Evolutionary conservation across 2,329 filamentous ascomycete species (phyloP).

Genomic region (Xylaria arbuscula): DNA sequence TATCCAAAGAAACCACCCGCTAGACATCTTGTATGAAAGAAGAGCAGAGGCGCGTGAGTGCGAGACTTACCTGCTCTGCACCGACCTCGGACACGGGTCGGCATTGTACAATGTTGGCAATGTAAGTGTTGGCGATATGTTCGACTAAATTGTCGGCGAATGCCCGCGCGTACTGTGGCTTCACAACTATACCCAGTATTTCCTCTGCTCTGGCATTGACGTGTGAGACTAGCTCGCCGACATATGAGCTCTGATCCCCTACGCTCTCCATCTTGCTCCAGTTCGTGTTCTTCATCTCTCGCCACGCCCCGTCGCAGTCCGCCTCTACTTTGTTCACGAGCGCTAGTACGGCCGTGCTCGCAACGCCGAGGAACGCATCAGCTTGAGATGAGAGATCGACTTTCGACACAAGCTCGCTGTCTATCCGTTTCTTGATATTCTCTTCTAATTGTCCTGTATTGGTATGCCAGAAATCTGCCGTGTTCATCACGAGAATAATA

Average conservation of each 20-base stretch:
- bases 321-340: constrained; percentile 86
- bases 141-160: constrained; percentile 98
- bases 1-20: not conserved
- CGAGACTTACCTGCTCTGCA: constrained; percentile 78
- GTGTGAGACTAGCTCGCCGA: constrained; percentile 80
- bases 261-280: constrained; percentile 96
- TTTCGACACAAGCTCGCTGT: constrained; percentile 76
- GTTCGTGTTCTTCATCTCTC: constrained; percentile 95
- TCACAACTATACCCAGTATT: constrained; percentile 80
- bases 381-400: constrained; percentile 94
- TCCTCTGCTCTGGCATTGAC: constrained; percentile 78
- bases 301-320: constrained; percentile 87
- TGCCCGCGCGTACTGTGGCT: constrained; percentile 92
- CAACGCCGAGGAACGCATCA: constrained; percentile 94
- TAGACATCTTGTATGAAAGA: not conserved
- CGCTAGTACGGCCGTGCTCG: constrained; percentile 84
- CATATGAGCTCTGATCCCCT: constrained; percentile 92
- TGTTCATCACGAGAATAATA: constrained; percentile 88
- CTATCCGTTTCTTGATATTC: constrained; percentile 90
- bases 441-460: constrained; percentile 95
- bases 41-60: not conserved
- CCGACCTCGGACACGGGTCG: constrained; percentile 92
- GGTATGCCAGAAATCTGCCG: constrained; percentile 95
- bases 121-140: constrained; percentile 80
- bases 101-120: constrained; percentile 87